Percentiles rank a stretch among this genome's conserved stretches.
These are phyloP conservation scores for Colletotrichum lentis DNA, from an alignment of 2,329 filamentous ascomycete genomes.

Conservation along the genomic window DNA sequence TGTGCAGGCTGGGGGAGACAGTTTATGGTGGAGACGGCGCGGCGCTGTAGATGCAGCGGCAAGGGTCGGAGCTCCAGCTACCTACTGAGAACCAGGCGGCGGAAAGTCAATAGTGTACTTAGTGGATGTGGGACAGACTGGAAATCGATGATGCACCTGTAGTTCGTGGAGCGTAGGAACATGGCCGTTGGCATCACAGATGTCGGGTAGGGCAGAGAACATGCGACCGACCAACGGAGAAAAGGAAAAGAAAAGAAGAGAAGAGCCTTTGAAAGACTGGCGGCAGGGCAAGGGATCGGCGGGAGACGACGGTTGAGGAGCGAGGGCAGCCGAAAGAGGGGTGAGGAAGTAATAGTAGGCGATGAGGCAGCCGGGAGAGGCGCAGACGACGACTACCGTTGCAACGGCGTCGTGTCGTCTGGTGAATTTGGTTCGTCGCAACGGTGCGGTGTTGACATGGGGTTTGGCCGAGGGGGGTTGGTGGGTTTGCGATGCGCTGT, in stretches of 20 bases:
- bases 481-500: background rate
- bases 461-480: background rate
- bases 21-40: slow-evolving; percentile 24
- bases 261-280: background rate
- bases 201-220: background rate
- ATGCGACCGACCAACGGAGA: slow-evolving; percentile 2
- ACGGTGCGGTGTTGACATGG: background rate
- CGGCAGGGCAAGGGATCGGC: background rate
- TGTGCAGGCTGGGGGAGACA: slow-evolving; percentile 4
- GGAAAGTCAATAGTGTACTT: slow-evolving; percentile 23
- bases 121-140: slow-evolving; percentile 17
- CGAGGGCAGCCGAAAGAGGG: slow-evolving; percentile 7
- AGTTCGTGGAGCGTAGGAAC: background rate
- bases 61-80: slow-evolving; percentile 18
- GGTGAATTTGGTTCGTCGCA: slow-evolving; percentile 4
- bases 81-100: slow-evolving; percentile 2
- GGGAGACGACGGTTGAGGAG: background rate
- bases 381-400: slow-evolving; percentile 17
- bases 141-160: background rate
- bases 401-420: slow-evolving; percentile 6
- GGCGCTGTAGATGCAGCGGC: slow-evolving; percentile 18
- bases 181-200: slow-evolving; percentile 13
- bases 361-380: slow-evolving; percentile 18
- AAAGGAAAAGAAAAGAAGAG: background rate
- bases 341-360: background rate